Base-by-base conservation (phyloP, 2,329 filamentous ascomycete genomes). In the Lecanosticta acicola region DNA sequence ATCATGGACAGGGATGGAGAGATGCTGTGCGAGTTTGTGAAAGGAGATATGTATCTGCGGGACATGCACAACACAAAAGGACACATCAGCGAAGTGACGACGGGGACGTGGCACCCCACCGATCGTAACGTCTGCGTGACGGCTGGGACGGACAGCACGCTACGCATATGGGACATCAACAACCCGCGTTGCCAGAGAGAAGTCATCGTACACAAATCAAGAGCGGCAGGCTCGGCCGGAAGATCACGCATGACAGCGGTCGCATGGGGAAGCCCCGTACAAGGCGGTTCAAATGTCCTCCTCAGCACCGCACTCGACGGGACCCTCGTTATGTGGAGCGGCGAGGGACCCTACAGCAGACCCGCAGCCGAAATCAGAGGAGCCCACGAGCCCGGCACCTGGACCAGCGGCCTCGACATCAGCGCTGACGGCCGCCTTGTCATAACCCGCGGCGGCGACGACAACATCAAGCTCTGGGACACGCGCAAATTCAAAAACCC, bases 1-100 rank as follows among this genome's bases (percentile, higher is more conserved):
- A 82, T 98, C 18, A 76, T 97, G 65, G 87, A 81, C 58, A 82
- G 93, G 60, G 91, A 98, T 70, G 93, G 93, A 32, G 87, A 94
- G 36, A 76, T 85, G 5, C 59, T 94, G 39, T 84, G 84, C 1
- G 89, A 96, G 62, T 97, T 95, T 55, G 84, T 89, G 57, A 98
- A 98, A 69, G 93, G 93, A 37, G 93, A 98, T 65, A 97, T 97
- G 90, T 98, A 98, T 61, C 71, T 98, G 55, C 80, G 91, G 44
- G 93, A 98, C 66, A 94, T 97, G 85, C 81, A 96, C 68, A 90
- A 97, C 65, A 98, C 93, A 3, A 97, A 96, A 65, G 93, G 93
- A 1, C 93, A 98, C 68, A 83, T 96, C 42, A 90, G 90, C 3
- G 93, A 96, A 67, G 80, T 96, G 33, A 89, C 88, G 3, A 85